Conservation (phyloP, 2,329 filamentous ascomycete species). For the Fusarium sp. region DNA sequence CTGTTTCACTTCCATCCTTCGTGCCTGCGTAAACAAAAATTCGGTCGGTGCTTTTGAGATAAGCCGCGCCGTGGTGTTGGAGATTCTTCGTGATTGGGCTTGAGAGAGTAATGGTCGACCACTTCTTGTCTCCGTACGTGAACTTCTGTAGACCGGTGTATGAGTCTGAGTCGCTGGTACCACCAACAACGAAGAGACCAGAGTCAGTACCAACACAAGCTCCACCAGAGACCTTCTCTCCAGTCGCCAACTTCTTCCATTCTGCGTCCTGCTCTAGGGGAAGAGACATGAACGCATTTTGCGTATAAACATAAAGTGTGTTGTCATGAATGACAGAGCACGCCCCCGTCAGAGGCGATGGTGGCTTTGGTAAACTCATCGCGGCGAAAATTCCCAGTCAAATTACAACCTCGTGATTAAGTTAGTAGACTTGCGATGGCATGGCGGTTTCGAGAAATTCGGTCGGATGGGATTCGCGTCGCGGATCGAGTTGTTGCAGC, state of each 20-base stretch:
- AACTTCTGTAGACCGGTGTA: constrained; percentile 83
- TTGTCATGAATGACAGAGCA: constrained; percentile 86
- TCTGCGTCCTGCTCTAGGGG: constrained; percentile 73
- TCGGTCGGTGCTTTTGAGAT: constrained; percentile 75
- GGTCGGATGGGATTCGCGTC: constrained; percentile 28
- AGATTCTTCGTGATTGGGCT: constrained; percentile 73
- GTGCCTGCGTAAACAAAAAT: constrained; percentile 87
- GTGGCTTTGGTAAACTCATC: constrained; percentile 81
- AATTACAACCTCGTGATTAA: constrained; percentile 25
- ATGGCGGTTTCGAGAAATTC: constrained; percentile 38
- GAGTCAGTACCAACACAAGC: constrained; percentile 80
- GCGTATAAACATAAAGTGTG: constrained; percentile 86
- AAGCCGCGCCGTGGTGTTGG: constrained; percentile 79
- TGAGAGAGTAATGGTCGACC: constrained; percentile 59
- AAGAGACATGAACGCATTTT: constrained; percentile 80
- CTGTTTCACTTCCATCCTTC: constrained; percentile 66
- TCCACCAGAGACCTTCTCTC: constrained; percentile 78
- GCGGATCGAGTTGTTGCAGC: constrained; percentile 10
- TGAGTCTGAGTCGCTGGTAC: constrained; percentile 62
- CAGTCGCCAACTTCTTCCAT: constrained; percentile 76
- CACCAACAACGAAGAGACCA: constrained; percentile 85
- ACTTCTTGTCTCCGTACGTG: constrained; percentile 65
- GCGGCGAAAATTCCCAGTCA: constrained; percentile 35
- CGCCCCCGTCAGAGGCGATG: constrained; percentile 76
- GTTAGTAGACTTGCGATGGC: constrained; percentile 36